These are phyloP conservation scores for Ustilago shanxiensis DNA, from an alignment of 1,284 basidiomycete genomes.

Conservation along the genomic window DNA sequence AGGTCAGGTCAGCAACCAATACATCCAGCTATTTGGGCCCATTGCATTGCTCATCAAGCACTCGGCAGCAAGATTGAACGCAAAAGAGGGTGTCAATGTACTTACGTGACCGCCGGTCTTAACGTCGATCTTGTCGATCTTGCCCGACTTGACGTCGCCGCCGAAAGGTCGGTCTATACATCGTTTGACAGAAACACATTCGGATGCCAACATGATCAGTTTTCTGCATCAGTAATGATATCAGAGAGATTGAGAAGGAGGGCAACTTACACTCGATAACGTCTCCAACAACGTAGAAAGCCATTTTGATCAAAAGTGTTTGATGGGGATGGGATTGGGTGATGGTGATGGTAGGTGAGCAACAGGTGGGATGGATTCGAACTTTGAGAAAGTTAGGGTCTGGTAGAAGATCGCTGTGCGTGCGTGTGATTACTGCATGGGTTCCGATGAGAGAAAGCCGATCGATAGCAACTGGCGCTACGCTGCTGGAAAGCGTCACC, in stretches of 20 bases:
- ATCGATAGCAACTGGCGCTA: conserved; percentile 28
- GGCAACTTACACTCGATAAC: conserved; percentile 58
- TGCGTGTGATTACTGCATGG: not conserved
- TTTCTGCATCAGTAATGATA: not conserved
- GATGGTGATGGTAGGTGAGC: conserved; percentile 7
- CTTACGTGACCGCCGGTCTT: conserved; percentile 65
- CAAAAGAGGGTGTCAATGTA: conserved; percentile 8
- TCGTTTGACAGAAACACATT: not conserved
- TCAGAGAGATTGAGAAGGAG: not conserved
- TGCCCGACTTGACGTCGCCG: conserved; percentile 62
- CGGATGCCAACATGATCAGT: not conserved
- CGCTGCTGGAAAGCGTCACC: conserved; percentile 24
- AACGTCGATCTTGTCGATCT: conserved; percentile 65
- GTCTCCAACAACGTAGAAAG: conserved; percentile 59
- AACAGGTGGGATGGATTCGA: not conserved
- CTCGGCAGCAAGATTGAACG: not conserved
- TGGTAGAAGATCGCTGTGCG: not conserved
- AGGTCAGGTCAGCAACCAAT: not conserved
- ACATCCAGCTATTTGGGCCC: not conserved
- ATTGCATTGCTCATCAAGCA: not conserved
- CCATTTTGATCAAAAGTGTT: conserved; percentile 40
- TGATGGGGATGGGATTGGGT: not conserved
- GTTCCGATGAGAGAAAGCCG: conserved; percentile 14
- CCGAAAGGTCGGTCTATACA: conserved; percentile 61
- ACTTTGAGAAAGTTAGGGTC: not conserved